Base-by-base conservation (phyloP, 495 filamentous ascomycete species). In the Talaromyces liani region DNA sequence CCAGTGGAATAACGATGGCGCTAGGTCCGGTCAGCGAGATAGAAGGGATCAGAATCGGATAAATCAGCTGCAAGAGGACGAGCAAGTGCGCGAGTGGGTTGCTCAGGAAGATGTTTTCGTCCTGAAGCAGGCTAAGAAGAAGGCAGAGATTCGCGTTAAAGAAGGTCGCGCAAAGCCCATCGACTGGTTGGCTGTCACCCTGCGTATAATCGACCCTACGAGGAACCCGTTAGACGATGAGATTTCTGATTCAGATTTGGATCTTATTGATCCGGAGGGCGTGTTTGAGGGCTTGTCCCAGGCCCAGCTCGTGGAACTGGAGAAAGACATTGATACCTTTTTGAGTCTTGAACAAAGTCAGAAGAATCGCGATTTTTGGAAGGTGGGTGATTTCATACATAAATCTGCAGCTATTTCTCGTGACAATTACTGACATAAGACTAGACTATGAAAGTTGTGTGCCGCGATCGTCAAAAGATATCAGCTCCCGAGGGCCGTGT, bases 51-150 rank as follows among this genome's bases (percentile, higher is more conserved):
- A 83, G 69, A 71, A 81, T 29, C 82, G 81, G 7, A 74, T 85
- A 34, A 88, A 87, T 65, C 78, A 84, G 61, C 76, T 85, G 4
- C 83, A 87, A 67, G 86, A 88, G 69, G 90, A 91, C 61, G 87
- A 93, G 71, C 91, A 91, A 66, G 89, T 85, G 67, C 82, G 87
- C 45, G 80, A 87, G 68, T 99, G 95, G 84, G 88, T 99, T 24
- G 88, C 93, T 60, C 90, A 94, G 70, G 94, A 99, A 74, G 94
- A 98, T 76, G 84, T 88, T 60, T 99, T 99, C 70, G 94, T 99
- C 22, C 79, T 99, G 66, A 92, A 93, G 73, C 94, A 99, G 73
- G 89, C 94, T 27, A 98, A 97, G 78, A 98, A 95, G 79, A 98
- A 97, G 79, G 93, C 94, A 41, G 91, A 92, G 68, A 96, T 99